Percentiles rank a stretch among this genome's conserved stretches.
Evolutionary conservation across 2,329 filamentous ascomycete species (phyloP).

Genomic region (Calycina herbarum): DNA sequence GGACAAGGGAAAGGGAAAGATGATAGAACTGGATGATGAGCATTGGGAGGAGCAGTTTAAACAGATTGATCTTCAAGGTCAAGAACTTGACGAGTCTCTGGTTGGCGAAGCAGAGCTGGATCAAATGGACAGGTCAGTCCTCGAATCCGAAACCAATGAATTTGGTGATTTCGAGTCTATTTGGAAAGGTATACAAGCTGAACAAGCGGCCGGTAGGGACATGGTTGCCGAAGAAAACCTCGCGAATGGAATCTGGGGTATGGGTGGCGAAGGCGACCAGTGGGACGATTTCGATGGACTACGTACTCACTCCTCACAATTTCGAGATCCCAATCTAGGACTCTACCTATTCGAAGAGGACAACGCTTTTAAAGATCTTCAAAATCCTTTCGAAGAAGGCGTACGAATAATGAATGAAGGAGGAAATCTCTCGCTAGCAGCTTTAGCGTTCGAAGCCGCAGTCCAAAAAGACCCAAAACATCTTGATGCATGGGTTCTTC

Average conservation of each 20-base stretch:
- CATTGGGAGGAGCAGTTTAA: conserved; percentile 98
- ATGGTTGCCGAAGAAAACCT: conserved; percentile 65
- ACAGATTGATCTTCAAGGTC: conserved; percentile 69
- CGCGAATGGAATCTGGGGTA: conserved; percentile 47
- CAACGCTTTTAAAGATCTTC: conserved; percentile 80
- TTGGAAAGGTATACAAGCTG: conserved; percentile 79
- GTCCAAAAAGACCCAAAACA: conserved; percentile 87
- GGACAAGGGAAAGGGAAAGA: conserved; percentile 80
- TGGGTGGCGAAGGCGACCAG: conserved; percentile 71
- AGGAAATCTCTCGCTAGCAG: conserved; percentile 89
- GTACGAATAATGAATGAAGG: conserved; percentile 90
- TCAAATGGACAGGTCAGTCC: conserved; percentile 81
- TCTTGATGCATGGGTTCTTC: conserved; percentile 88
- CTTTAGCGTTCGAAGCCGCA: conserved; percentile 92
- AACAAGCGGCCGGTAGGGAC: conserved; percentile 68
- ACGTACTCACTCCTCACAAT: conserved; percentile 61
- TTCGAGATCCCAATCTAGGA: conserved; percentile 76
- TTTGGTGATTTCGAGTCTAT: conserved; percentile 89
- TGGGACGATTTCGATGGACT: conserved; percentile 75
- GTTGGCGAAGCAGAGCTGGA: conserved; percentile 66
- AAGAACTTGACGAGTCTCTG: conserved; percentile 45
- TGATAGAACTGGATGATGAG: conserved; percentile 89
- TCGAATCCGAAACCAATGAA: conserved; percentile 71
- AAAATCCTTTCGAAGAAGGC: conserved; percentile 89
- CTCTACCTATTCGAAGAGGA: conserved; percentile 95